Base-by-base conservation (phyloP, 164 flowering plant genomes). In the Magnolia kwangsiensis region DNA sequence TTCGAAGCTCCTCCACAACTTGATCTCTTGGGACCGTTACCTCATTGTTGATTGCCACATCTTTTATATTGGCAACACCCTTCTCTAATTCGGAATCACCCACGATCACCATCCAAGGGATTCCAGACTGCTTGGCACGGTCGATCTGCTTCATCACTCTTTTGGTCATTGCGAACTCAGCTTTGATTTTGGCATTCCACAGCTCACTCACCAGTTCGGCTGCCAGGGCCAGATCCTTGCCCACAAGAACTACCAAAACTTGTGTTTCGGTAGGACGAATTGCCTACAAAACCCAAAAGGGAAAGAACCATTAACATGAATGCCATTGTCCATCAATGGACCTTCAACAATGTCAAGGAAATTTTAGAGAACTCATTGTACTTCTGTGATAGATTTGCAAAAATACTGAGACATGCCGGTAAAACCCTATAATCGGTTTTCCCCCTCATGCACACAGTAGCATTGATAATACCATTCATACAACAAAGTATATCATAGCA, bases 221-320 rank as follows among this genome's bases (percentile, higher is more conserved):
- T 59, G 92, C 99, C 24, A 74, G 79, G 29, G 83, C 75, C 49
- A 88, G 75, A 64, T 92, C 90, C 66, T 91, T 89, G 16, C 94
- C 98, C 20, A 90, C 66, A 69, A 90, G 79, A 80, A 87, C 80
- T 23, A 93, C 93, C 65, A 95, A 80, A 61, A 91, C 92, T 81
- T 95, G 89, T 11, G 98, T 95, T 85, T 93, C 93, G 9, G 93
- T 87, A 8, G 96, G 90, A 72, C 97, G 88, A 4, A 83, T 77
- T 50, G 76, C 80, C 98, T 93, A 86, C 67, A 29, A 76, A 83
- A 78, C n/a, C 31, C 9, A 49, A 69, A 73, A 67, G 16, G 31
- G 61, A 7, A 55, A 55, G 61, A 55, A 10, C 11, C 61, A 16
- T 55, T 10, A 16, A 10, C 13, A 37, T 37, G 45, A 3, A 37